Conservation (phyloP, 2,329 filamentous ascomycete genomes). For the Botrytis byssoidea region DNA sequence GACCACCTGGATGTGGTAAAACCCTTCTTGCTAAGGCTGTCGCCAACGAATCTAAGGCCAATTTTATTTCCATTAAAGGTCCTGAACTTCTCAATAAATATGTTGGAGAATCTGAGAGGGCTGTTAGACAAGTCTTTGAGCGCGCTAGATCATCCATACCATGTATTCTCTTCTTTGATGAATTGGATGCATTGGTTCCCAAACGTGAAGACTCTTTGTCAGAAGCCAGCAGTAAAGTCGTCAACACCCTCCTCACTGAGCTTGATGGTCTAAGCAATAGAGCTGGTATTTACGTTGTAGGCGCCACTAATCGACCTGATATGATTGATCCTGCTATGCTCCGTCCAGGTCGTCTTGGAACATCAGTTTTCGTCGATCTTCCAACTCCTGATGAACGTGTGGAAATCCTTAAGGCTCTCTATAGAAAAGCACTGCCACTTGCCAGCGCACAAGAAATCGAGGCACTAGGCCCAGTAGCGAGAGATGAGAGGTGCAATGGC, state of each 20-base stretch:
- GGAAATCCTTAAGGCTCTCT: constrained; percentile 76
- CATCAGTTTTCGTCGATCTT: constrained; percentile 83
- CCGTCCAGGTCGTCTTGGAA: constrained; percentile 84
- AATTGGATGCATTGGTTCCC: constrained; percentile 89
- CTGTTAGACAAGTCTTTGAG: constrained; percentile 87
- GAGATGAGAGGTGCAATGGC: constrained; percentile 64
- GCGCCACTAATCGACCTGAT: constrained; percentile 90
- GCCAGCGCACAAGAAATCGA: constrained; percentile 52
- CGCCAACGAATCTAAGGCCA: constrained; percentile 91
- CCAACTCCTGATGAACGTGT: constrained; percentile 76
- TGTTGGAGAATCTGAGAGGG: constrained; percentile 92
- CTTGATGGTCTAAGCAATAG: constrained; percentile 81
- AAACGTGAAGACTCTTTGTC: constrained; percentile 74
- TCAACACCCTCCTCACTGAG: constrained; percentile 93
- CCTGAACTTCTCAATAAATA: constrained; percentile 97
- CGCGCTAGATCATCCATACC: constrained; percentile 83
- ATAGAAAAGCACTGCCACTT: constrained; percentile 51
- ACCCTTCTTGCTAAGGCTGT: constrained; percentile 95
- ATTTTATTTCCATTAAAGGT: constrained; percentile 97
- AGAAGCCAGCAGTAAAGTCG: constrained; percentile 83
- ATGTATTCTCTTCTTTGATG: constrained; percentile 97
- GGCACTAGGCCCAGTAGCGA: constrained; percentile 62
- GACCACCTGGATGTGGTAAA: constrained; percentile 94
- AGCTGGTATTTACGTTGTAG: constrained; percentile 88
- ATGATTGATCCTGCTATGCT: constrained; percentile 97